Evolutionary conservation across 768 basidiomycete species (phyloP).

Genomic region (Hypholoma fasciculare): DNA sequence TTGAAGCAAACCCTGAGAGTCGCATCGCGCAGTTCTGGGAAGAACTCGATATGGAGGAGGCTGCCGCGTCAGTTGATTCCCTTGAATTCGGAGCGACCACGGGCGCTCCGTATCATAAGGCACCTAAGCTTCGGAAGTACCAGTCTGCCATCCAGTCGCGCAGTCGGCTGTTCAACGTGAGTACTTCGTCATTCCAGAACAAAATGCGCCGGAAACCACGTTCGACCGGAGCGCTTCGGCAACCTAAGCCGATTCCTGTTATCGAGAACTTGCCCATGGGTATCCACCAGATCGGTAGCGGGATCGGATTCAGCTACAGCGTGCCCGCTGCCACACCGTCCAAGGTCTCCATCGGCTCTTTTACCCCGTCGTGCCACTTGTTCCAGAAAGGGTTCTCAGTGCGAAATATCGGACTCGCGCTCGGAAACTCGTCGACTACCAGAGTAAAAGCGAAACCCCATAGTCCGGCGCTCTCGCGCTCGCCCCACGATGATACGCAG

Average conservation of each 20-base stretch:
- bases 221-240: slow-evolving; percentile 31
- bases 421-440: slow-evolving; percentile 6
- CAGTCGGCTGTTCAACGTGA: slow-evolving; percentile 29
- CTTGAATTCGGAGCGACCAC: slow-evolving; percentile 22
- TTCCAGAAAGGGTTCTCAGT: slow-evolving; percentile 22
- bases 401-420: slow-evolving; percentile 16
- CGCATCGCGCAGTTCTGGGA: slow-evolving; percentile 43
- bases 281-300: slow-evolving; percentile 47
- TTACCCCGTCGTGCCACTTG: slow-evolving; percentile 20
- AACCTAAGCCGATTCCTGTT: slow-evolving; percentile 22
- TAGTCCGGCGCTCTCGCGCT: neutral
- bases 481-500: neutral
- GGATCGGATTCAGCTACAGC: slow-evolving; percentile 52
- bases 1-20: slow-evolving; percentile 16
- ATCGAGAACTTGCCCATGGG: slow-evolving; percentile 42
- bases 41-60: slow-evolving; percentile 40
- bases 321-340: slow-evolving; percentile 26
- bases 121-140: slow-evolving; percentile 39
- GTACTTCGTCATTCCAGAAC: slow-evolving; percentile 33
- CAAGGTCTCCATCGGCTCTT: slow-evolving; percentile 21
- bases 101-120: slow-evolving; percentile 21
- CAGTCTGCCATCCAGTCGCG: slow-evolving; percentile 32
- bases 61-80: slow-evolving; percentile 12
- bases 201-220: slow-evolving; percentile 41
- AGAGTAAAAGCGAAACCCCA: slow-evolving; percentile 6